A percentile compares a stretch with the other conserved stretches of the same genome.
Conservation (phyloP, 2,329 filamentous ascomycete species). For the Neophaeococcomyces aloes region DNA sequence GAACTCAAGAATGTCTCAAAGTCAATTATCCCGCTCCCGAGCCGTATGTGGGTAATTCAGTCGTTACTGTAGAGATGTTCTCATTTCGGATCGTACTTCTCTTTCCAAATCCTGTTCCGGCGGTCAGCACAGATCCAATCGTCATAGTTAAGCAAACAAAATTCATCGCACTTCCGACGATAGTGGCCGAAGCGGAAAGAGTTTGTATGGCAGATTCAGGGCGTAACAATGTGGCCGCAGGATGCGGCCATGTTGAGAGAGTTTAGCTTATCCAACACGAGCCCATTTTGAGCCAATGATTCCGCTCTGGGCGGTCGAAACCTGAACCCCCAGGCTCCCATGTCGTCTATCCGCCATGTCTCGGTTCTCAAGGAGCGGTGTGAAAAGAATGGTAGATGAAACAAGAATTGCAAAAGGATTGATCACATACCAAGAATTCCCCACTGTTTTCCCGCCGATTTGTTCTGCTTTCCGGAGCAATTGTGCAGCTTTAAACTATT, state of each 20-base stretch:
- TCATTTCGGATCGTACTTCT: conserved; percentile 64
- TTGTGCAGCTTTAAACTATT: conserved; percentile 66
- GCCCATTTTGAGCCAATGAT: too few species aligned
- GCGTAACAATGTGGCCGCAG: not conserved
- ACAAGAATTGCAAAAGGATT: conserved; percentile 21
- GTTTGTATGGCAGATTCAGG: too few species aligned
- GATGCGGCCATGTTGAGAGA: not conserved
- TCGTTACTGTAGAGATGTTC: not conserved
- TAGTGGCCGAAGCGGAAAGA: not conserved
- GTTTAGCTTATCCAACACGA: too few species aligned
- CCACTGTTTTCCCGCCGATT: conserved; percentile 77
- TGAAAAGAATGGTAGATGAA: conserved; percentile 6
- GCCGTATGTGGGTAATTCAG: too few species aligned
- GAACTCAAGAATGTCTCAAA: too few species aligned
- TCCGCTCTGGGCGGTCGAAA: too few species aligned
- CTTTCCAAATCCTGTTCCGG: conserved; percentile 81
- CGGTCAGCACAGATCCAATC: conserved; percentile 1
- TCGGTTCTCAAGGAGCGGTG: conserved; percentile 7
- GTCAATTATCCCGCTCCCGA: too few species aligned
- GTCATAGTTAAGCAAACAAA: not conserved
- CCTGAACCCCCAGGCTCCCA: too few species aligned
- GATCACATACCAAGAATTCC: conserved; percentile 76
- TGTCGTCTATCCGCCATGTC: not conserved
- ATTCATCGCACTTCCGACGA: too few species aligned
- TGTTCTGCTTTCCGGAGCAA: conserved; percentile 88